phyloP scores from a whole-genome alignment of 2,329 filamentous ascomycete species.

The Tolypocladium paradoxum region DNA sequence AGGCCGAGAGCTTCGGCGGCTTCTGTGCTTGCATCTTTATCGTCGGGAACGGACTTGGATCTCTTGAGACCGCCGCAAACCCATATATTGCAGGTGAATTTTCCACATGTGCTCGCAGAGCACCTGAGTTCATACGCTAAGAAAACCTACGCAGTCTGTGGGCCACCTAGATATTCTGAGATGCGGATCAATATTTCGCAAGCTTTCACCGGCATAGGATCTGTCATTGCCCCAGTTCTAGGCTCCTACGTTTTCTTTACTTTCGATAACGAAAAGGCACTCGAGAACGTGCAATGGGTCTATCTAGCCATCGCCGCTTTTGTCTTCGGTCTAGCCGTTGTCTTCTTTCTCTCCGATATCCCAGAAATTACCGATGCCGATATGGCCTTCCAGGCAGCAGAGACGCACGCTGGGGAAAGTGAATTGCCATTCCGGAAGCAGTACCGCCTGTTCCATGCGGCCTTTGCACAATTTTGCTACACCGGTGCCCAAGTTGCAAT shows the following conservation, averaged over 20 bases:
- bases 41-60: slow-evolving; percentile 61
- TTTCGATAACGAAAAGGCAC: slow-evolving; percentile 41
- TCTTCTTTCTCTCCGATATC: slow-evolving; percentile 56
- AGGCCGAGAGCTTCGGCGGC: slow-evolving; percentile 56
- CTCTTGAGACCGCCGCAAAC: slow-evolving; percentile 69
- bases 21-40: slow-evolving; percentile 66
- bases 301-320: slow-evolving; percentile 65
- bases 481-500: slow-evolving; percentile 60
- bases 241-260: slow-evolving; percentile 67
- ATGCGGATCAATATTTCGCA: slow-evolving; percentile 68
- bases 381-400: slow-evolving; percentile 49
- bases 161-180: slow-evolving; percentile 59
- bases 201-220: slow-evolving; percentile 66
- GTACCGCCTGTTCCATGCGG: slow-evolving; percentile 66
- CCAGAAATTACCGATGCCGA: slow-evolving; percentile 61
- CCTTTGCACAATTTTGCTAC: slow-evolving; percentile 70
- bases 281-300: slow-evolving; percentile 65
- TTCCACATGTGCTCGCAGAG: too few relatives aligned
- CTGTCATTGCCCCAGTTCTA: slow-evolving; percentile 60
- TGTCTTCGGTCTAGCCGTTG: slow-evolving; percentile 51
- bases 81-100: slow-evolving; percentile 54
- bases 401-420: slow-evolving; percentile 40
- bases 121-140: too few relatives aligned
- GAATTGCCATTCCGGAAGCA: slow-evolving; percentile 58
- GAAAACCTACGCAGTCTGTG: too few relatives aligned